phyloP scores from a whole-genome alignment of 169 alveolate genomes.

The Perkinsus marinus region DNA sequence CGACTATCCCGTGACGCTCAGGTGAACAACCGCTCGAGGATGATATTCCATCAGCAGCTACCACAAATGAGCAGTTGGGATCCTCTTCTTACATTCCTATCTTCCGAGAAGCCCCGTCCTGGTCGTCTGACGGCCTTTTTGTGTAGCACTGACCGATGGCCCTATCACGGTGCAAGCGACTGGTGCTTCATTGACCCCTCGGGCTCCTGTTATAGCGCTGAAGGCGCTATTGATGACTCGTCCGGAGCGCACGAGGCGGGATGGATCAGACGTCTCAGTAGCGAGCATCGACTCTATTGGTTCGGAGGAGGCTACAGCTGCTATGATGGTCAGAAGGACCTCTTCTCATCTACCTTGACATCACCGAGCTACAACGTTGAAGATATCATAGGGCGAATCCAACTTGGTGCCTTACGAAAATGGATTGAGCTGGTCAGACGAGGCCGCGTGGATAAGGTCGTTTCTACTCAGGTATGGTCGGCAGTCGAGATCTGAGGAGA shows the following conservation, averaged over 20 bases:
- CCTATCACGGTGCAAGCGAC: not conserved
- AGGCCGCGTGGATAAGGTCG: slow-evolving; percentile 13
- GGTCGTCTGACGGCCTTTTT: not conserved
- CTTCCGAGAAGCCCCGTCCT: too few relatives aligned
- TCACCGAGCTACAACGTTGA: not conserved
- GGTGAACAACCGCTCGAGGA: not conserved
- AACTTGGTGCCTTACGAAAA: slow-evolving; percentile 16
- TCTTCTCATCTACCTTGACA: not conserved
- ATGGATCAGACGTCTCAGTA: not conserved
- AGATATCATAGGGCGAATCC: not conserved
- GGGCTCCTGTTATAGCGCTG: not conserved
- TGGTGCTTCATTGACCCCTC: not conserved
- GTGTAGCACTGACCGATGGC: not conserved
- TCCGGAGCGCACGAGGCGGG: not conserved
- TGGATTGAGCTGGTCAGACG: slow-evolving; percentile 18
- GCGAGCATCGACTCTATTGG: not conserved
- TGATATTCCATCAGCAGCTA: not conserved
- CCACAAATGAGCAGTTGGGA: not conserved
- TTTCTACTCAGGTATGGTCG: slow-evolving; percentile 31
- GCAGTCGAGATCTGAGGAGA: slow-evolving; percentile 39
- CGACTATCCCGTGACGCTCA: too few relatives aligned
- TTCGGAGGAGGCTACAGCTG: not conserved
- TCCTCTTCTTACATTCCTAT: too few relatives aligned
- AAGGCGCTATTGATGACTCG: not conserved
- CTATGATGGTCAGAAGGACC: not conserved